Evolutionary conservation across 2,329 filamentous ascomycete genomes (phyloP), one percentile per base, ranked within the genome.

Genomic region (Fusarium phyllophilum): DNA sequence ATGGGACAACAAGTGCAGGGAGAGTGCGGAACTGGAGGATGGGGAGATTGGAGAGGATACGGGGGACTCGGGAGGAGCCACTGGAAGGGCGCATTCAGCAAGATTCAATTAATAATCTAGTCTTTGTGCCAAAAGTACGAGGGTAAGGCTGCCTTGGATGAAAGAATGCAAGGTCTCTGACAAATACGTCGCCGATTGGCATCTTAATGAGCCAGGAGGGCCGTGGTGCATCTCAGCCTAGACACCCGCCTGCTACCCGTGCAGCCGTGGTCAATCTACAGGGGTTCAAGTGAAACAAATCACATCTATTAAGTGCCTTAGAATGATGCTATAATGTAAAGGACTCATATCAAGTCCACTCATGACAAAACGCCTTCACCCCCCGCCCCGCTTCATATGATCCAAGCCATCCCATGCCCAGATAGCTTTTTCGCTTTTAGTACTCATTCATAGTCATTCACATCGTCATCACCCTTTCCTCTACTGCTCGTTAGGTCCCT

Each of bases 401-500:
- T 34, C 58, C 41, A 66, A 55, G 31, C 61, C 38, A 54, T 36
- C 56, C 24, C 51, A 56, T 36, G 54, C 54, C 45, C 46, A 22
- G 55, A 45, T 48, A 31, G 41, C 29, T 56, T 51, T 55, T 57
- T 51, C 48, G 46, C 59, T 66, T 65, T 70, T 58, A 14, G n/a
- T 38, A 39, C 24, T 42, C 49, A 24, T 46, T 56, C 46, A 39
- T 34, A 34, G 52, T 63, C 63, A 62, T 70, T 65, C 62, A 57
- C 67, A 45, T 65, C 59, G 22, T 65, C 62, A 58, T 68, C 58
- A 48, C 46, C 55, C 3, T 14, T 20, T 24, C 63, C 20, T 66
- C 42, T 70, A 62, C 61, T 88, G 90, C 89, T 89, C 87, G 72
- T 92, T 92, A 13, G 90, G 90, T 0, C 91, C 91, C 8, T 87